Conservation (phyloP, 1,284 basidiomycete genomes). For the Ceratobasidium sp. region DNA sequence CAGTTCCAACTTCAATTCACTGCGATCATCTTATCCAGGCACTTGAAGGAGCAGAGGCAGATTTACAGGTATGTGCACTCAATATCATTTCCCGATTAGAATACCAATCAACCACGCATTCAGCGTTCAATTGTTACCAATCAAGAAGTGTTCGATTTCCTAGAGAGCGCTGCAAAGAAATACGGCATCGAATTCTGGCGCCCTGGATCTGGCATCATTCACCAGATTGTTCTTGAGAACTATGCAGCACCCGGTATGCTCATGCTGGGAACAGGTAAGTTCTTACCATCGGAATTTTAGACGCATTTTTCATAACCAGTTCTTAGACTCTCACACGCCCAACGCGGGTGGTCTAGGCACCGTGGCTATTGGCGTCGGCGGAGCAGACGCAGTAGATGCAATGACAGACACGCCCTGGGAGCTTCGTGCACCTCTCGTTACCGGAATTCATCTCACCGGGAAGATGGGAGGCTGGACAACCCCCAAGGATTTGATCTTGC, state of each 20-base stretch:
- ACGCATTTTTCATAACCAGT: neutral
- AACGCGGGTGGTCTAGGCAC: conserved; percentile 99
- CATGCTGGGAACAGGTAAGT: conserved; percentile 88
- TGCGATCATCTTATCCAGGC: conserved; percentile 98
- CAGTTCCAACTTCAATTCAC: conserved; percentile 89
- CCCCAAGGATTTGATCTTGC: conserved; percentile 95
- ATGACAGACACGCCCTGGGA: conserved; percentile 99
- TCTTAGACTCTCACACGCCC: conserved; percentile 91
- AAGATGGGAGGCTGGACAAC: conserved; percentile 97
- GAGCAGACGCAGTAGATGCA: conserved; percentile 98
- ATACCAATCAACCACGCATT: neutral
- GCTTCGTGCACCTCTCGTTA: conserved; percentile 98
- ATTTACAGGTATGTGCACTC: conserved; percentile 68
- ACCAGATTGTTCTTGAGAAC: conserved; percentile 98
- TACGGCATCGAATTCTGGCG: conserved; percentile 99
- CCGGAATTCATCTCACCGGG: conserved; percentile 94
- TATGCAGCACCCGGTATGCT: conserved; percentile 99
- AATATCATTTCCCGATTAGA: neutral
- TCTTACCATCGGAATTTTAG: neutral
- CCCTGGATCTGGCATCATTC: conserved; percentile 98
- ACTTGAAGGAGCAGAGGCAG: conserved; percentile 79
- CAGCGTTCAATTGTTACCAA: conserved; percentile 88
- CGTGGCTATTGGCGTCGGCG: conserved; percentile 99
- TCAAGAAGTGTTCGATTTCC: conserved; percentile 97
- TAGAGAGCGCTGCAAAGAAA: conserved; percentile 93